Conservation (phyloP, 345 rosid species). For the Salix dunnii region DNA sequence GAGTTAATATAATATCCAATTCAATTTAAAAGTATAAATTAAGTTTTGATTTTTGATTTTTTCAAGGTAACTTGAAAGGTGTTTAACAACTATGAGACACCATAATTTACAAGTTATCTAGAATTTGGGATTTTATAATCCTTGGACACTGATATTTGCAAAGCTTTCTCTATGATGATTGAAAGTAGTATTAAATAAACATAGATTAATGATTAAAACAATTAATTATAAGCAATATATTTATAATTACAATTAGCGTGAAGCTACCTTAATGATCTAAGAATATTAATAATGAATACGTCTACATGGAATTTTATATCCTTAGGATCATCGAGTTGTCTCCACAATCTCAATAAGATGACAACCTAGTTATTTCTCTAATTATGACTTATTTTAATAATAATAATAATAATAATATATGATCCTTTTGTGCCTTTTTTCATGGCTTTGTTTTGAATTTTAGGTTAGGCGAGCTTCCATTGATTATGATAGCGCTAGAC, state of each 20-base stretch:
- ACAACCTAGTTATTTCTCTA: slow-evolving; percentile 21
- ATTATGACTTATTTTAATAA: background rate
- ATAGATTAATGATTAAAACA: background rate
- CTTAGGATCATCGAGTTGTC: slow-evolving; percentile 21
- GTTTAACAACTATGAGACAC: no score
- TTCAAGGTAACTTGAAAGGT: no score
- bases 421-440: background rate
- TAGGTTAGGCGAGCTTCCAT: background rate
- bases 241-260: background rate
- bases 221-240: background rate
- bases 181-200: background rate
- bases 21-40: no score
- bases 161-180: background rate
- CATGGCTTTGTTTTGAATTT: background rate
- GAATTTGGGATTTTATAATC: background rate
- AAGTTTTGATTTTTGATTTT: rapidly evolving
- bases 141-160: background rate
- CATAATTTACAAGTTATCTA: background rate
- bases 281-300: background rate
- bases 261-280: background rate
- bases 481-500: background rate
- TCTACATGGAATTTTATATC: background rate
- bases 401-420: background rate
- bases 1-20: no score
- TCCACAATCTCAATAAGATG: slow-evolving; percentile 15